Evolutionary conservation across 345 rosid species (phyloP).

Genomic region (Pugionium dolabratum): DNA sequence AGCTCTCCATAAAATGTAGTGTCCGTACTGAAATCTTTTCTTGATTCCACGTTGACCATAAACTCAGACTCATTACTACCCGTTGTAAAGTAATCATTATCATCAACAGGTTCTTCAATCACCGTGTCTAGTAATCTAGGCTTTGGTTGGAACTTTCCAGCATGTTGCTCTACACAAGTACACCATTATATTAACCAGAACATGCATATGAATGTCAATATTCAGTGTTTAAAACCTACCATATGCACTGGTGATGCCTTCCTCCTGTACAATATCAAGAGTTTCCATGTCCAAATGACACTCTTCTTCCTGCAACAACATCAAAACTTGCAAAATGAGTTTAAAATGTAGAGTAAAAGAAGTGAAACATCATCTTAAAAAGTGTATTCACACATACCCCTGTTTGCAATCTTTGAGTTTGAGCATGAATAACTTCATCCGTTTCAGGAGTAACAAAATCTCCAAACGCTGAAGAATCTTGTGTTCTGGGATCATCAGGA

Average conservation of each 20-base stretch:
- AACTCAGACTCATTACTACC: slow-evolving; percentile 34
- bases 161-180: slow-evolving; percentile 35
- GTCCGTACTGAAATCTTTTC: slow-evolving; percentile 15
- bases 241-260: slow-evolving; percentile 35
- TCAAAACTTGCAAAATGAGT: slow-evolving; percentile 9
- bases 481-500: slow-evolving; percentile 26
- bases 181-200: slow-evolving; percentile 4
- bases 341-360: slow-evolving; percentile 10
- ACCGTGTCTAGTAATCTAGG: slow-evolving; percentile 46
- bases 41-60: slow-evolving; percentile 36
- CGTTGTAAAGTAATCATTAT: slow-evolving; percentile 22
- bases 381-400: slow-evolving; percentile 18
- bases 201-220: neutral
- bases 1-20: slow-evolving; percentile 5
- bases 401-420: slow-evolving; percentile 18
- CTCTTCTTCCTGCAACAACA: slow-evolving; percentile 39
- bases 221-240: slow-evolving; percentile 24
- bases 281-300: slow-evolving; percentile 44
- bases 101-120: slow-evolving; percentile 39
- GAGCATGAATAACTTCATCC: slow-evolving; percentile 13
- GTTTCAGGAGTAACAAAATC: slow-evolving; percentile 24
- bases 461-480: slow-evolving; percentile 19
- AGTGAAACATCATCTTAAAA: neutral
- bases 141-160: slow-evolving; percentile 53
- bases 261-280: slow-evolving; percentile 44